Percentiles rank a stretch among this genome's conserved stretches.
These are phyloP conservation scores for Coprinopsis sp. DNA, from an alignment of 768 basidiomycete species.

Conservation along the genomic window DNA sequence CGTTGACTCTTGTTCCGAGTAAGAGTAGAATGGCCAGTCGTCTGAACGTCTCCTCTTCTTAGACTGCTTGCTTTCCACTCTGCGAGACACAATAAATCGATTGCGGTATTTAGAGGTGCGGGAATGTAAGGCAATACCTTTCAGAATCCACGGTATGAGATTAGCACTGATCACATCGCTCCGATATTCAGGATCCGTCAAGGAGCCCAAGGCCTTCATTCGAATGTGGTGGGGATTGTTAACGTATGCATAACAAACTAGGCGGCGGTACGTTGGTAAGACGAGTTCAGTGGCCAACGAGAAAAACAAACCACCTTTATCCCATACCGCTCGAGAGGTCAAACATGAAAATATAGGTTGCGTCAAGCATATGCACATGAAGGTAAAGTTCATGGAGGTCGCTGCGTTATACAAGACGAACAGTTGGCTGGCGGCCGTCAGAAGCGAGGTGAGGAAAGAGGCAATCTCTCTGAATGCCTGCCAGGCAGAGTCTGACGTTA, in stretches of 20 bases:
- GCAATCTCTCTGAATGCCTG: constrained; percentile 21
- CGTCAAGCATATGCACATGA: constrained; percentile 29
- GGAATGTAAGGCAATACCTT: constrained; percentile 16
- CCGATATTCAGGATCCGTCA: constrained; percentile 26
- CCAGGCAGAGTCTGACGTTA: constrained; percentile 21
- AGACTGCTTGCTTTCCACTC: constrained; percentile 26
- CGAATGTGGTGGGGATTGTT: constrained; percentile 27
- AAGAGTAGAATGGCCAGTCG: constrained; percentile 18
- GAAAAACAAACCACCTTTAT: constrained; percentile 18
- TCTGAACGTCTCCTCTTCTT: constrained; percentile 20
- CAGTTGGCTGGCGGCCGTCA: constrained; percentile 25
- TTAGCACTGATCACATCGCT: constrained; percentile 37
- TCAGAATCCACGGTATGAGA: constrained; percentile 27
- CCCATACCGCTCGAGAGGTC: constrained; percentile 21
- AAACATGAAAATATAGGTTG: constrained; percentile 24
- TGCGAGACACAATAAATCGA: constrained; percentile 7
- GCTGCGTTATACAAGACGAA: constrained; percentile 27
- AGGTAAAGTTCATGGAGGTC: constrained; percentile 26
- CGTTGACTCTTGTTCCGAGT: constrained; percentile 7
- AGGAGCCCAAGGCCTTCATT: constrained; percentile 25
- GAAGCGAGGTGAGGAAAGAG: constrained; percentile 15
- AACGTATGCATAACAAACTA: constrained; percentile 27
- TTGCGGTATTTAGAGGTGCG: not conserved
- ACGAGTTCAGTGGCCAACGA: not conserved
- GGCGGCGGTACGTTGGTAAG: not conserved